Percentiles rank a stretch among this genome's conserved stretches.
Evolutionary conservation across 352 stramenopile genomes (phyloP).

Genomic region (Phytopythium aichiense): DNA sequence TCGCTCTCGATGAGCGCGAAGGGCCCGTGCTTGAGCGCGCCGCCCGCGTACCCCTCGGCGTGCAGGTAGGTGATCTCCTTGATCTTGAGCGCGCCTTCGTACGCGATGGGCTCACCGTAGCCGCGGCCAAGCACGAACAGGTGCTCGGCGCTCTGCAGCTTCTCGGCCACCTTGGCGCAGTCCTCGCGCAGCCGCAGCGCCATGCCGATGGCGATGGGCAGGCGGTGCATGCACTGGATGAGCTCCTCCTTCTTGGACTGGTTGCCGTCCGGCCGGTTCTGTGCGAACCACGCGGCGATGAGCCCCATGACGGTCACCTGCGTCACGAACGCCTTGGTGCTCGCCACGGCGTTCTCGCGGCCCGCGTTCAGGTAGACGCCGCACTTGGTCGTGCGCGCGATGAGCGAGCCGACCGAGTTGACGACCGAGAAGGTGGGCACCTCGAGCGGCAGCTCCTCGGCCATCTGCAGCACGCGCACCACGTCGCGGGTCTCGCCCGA

Average conservation of each 20-base stretch:
- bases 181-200: conserved; percentile 91
- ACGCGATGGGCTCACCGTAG: conserved; percentile 93
- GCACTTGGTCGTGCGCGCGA: conserved; percentile 91
- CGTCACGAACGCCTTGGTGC: conserved; percentile 99
- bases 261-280: conserved; percentile 85
- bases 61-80: conserved; percentile 99
- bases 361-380: conserved; percentile 98
- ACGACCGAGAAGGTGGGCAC: conserved; percentile 93
- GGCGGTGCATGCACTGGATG: conserved; percentile 94
- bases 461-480: conserved; percentile 89
- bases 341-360: conserved; percentile 97
- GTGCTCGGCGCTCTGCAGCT: conserved; percentile 89
- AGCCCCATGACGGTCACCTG: conserved; percentile 92
- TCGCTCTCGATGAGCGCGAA: conserved; percentile 97
- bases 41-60: conserved; percentile 96
- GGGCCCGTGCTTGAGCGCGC: conserved; percentile 97
- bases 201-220: conserved; percentile 98
- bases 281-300: conserved; percentile 90
- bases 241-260: conserved; percentile 84
- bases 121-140: conserved; percentile 95
- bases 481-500: conserved; percentile 98
- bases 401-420: conserved; percentile 97
- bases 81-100: conserved; percentile 98
- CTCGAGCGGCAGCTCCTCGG: conserved; percentile 66
- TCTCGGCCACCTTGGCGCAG: conserved; percentile 88